phyloP scores from a whole-genome alignment of 495 filamentous ascomycete genomes.

The Daldinia decipiens region DNA sequence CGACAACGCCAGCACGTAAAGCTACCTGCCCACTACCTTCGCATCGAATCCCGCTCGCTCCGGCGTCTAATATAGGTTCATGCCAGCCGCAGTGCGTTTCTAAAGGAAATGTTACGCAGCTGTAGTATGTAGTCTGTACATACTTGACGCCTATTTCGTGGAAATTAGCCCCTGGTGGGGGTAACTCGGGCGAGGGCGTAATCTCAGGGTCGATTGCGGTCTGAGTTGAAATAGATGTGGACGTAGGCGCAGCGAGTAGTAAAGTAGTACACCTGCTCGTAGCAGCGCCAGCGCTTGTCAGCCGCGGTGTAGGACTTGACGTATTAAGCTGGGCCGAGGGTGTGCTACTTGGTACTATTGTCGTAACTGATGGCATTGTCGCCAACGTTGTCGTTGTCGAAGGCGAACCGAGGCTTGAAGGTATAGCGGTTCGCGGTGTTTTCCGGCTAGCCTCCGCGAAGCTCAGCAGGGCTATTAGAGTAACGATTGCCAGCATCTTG shows the following conservation, averaged over 20 bases:
- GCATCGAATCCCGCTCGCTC: conserved; percentile 18
- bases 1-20: conserved; percentile 29
- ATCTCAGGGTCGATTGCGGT: conserved; percentile 20
- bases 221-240: conserved; percentile 1
- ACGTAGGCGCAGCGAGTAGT: conserved; percentile 3
- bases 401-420: conserved; percentile 16
- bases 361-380: neutral
- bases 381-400: conserved; percentile 7
- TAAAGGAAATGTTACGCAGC: conserved; percentile 49
- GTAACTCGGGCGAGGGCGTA: conserved; percentile 34
- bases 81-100: conserved; percentile 58
- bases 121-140: conserved; percentile 56
- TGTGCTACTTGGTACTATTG: conserved; percentile 7
- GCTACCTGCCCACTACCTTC: conserved; percentile 23
- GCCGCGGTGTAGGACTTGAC: conserved; percentile 3
- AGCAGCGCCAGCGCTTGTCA: neutral
- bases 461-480: conserved; percentile 29
- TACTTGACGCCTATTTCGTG: conserved; percentile 43
- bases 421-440: conserved; percentile 35
- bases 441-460: conserved; percentile 32
- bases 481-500: conserved; percentile 30
- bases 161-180: conserved; percentile 28
- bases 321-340: neutral
- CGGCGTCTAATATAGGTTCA: conserved; percentile 53
- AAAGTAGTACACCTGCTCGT: conserved; percentile 14